Conservation (phyloP, 2,329 filamentous ascomycete genomes). For the Chaetomium olivaceum region DNA sequence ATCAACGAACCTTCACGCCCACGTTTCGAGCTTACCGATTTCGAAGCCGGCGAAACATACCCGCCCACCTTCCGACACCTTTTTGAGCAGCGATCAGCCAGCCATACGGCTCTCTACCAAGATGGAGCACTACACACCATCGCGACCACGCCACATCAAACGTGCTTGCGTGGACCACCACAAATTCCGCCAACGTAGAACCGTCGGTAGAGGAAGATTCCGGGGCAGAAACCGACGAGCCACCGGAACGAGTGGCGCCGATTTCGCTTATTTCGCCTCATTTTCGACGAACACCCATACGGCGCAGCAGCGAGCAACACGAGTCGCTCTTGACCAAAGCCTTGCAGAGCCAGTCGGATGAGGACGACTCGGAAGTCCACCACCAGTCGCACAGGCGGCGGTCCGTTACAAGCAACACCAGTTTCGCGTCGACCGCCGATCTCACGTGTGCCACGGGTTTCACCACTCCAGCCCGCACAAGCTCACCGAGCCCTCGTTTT, state of each 20-base stretch:
- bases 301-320: conserved; percentile 57
- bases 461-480: conserved; percentile 85
- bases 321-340: conserved; percentile 87
- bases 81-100: conserved; percentile 10
- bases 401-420: conserved; percentile 78
- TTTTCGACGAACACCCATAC: conserved; percentile 52
- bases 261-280: conserved; percentile 37
- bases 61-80: conserved; percentile 11
- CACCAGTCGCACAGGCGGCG: conserved; percentile 49
- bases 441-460: conserved; percentile 92
- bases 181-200: conserved; percentile 47
- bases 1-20: conserved; percentile 4
- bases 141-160: conserved; percentile 44
- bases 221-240: conserved; percentile 80
- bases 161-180: conserved; percentile 47
- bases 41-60: conserved; percentile 6
- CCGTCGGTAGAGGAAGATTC: conserved; percentile 59
- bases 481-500: conserved; percentile 84
- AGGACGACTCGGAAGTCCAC: conserved; percentile 48
- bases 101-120: conserved; percentile 21
- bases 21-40: neutral
- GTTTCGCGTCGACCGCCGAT: conserved; percentile 80
- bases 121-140: conserved; percentile 43
- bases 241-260: conserved; percentile 62
- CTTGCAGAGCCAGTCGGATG: conserved; percentile 67